Percentiles rank a stretch among this genome's conserved stretches.
These are phyloP conservation scores for Diaporthe sp. DNA, from an alignment of 2,329 filamentous ascomycete species.

Conservation along the genomic window DNA sequence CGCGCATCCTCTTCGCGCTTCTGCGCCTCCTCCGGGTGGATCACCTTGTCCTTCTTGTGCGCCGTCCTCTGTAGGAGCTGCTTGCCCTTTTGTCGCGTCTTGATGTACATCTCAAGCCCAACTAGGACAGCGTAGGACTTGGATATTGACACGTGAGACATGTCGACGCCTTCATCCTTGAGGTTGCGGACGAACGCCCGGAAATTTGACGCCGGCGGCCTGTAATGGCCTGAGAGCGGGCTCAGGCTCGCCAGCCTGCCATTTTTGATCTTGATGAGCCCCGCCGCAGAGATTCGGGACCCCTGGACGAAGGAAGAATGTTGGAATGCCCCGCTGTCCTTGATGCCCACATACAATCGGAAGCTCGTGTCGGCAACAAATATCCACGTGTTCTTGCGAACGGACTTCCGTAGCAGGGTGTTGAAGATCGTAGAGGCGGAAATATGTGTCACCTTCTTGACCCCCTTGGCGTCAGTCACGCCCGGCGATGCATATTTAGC, in stretches of 20 bases:
- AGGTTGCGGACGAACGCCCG: conserved; percentile 82
- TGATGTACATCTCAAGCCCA: conserved; percentile 84
- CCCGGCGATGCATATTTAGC: conserved; percentile 75
- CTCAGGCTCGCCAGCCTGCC: conserved; percentile 82
- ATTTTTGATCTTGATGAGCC: conserved; percentile 86
- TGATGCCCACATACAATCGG: conserved; percentile 90
- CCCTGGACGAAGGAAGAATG: conserved; percentile 92
- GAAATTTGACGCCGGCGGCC: conserved; percentile 86
- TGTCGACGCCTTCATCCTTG: conserved; percentile 80
- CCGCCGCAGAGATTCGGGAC: conserved; percentile 83
- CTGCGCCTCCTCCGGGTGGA: conserved; percentile 71
- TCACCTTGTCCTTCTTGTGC: conserved; percentile 68
- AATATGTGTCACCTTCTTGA: conserved; percentile 72
- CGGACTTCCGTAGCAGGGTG: conserved; percentile 81
- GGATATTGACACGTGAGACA: conserved; percentile 82
- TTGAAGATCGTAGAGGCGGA: conserved; percentile 81
- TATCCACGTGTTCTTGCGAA: conserved; percentile 92
- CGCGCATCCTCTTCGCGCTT: conserved; percentile 69
- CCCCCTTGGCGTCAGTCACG: conserved; percentile 70
- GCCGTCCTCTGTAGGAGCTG: conserved; percentile 61
- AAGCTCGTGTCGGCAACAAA: conserved; percentile 91
- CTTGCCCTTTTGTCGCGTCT: conserved; percentile 76
- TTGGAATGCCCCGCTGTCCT: conserved; percentile 88
- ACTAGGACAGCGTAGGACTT: conserved; percentile 86
- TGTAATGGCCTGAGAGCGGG: conserved; percentile 83